Base-by-base conservation (phyloP, 2,329 filamentous ascomycete species). In the Diaporthe sp. region DNA sequence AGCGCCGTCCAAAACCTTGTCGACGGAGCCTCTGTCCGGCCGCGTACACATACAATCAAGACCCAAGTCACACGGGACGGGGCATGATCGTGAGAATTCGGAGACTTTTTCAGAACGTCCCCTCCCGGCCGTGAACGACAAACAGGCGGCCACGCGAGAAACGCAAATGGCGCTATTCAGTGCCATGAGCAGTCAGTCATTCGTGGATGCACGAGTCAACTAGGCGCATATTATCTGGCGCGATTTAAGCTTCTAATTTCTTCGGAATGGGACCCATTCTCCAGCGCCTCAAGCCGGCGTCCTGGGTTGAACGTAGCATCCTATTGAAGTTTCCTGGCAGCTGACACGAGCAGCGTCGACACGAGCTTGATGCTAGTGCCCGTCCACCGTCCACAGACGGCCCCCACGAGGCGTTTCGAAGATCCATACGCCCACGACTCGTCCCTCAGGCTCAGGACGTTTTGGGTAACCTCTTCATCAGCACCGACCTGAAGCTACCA, bases 391-490 rank as follows among this genome's bases (percentile, higher is more conserved):
- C 25, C 53, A 28, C 28, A 15, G n/a, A 53, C 65, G 15, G 34
- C 22, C 34, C 65, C 34, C 34, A 53, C 34, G 13, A 39, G 22
- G 6, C 22, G 7, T 46, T 57, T 57, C 25, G 25, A 58, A 51
- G 25, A 28, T 44, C 42, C 13, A 39, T 31, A n/a, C 12, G 34
- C n/a, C 8, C 68, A 49, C 37, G 37, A 17, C 19, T 49, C 68
- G 53, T 44, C 39, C 5, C 22, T 58, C 49, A 58, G 53, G 25
- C 19, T 55, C 53, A 31, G 3, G n/a, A 17, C 34, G 55, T 74
- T 59, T 58, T 59, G 19, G 73, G 73, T 4, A 62, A 22, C 31
- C 81, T 76, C 73, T 74, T 79, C 82, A 83, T 82, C 28, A 82
- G 71, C 15, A 79, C 78, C 12, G 70, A 76, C 28, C 82, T 78